Evolutionary conservation across 2,329 filamentous ascomycete genomes (phyloP), one percentile per base, ranked within the genome.

Genomic region (Byssoonygena ceratinophila): DNA sequence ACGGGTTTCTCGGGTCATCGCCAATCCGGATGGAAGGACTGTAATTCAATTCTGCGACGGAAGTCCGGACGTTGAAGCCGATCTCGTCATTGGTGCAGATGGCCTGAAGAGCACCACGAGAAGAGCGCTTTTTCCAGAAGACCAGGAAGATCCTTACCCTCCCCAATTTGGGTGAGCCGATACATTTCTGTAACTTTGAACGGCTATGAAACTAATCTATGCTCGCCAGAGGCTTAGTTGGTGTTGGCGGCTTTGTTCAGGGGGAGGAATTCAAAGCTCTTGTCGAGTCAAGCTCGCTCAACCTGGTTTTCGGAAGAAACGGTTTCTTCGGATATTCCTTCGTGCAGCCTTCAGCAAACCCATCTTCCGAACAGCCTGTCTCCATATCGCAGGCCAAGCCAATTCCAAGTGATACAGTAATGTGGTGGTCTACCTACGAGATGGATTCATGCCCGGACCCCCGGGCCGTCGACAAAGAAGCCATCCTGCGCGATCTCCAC

Each of bases 281-380:
- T 1, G 59, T 74, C 16, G 63, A 69, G 9, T 54, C 64, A 16
- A 68, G 67, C 4, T 62, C 63, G 1, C 72, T 75, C 66, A 66
- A 65, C 36, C 64, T 76, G 41, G 62, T 69, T 0, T 74, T 75
- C 52, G 73, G 74, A 1, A 64, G 69, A 0, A 74, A 74, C 48
- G 74, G 75, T 0, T 77, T 76, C 58, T 76, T 77, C 56, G 74
- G 75, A 1, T 76, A 76, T 58, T 68, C 70, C 23, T 70, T 67
- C 46, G 59, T 64, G 12, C 25, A 50, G 53, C 22, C 51, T 22
- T 29, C 39, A 18, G 32, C 34, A 16, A 31, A 62, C 59, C 54
- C 59, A 8, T n/a, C n/a, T n/a, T 66, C 64, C 1, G 66, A 67
- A 2, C 36, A 41, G 4, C 3, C 23, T 14, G 22, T 9, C n/a